A percentile compares a stretch with the other conserved stretches of the same genome.
Evolutionary conservation across 306 rosid genomes (phyloP).

Genomic region (Prunus davidiana): DNA sequence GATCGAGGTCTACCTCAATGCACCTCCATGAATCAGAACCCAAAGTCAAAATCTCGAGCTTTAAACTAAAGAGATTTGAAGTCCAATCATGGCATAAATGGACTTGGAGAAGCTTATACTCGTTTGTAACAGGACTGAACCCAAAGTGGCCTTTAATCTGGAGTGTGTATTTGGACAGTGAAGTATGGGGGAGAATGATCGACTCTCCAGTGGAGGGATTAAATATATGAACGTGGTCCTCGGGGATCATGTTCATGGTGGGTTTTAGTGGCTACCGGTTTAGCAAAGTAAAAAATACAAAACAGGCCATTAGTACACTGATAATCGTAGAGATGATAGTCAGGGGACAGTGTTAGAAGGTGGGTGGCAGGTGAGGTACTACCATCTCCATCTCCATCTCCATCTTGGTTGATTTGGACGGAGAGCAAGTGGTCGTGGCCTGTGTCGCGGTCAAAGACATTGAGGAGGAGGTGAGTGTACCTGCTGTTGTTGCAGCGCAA

Average conservation of each 20-base stretch:
- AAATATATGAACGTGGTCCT: neutral
- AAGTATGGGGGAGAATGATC: neutral
- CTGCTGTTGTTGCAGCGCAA: neutral
- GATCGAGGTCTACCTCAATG: neutral
- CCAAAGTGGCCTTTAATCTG: neutral
- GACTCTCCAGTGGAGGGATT: neutral
- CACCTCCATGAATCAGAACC: conserved; percentile 4
- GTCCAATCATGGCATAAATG: neutral
- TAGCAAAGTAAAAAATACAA: neutral
- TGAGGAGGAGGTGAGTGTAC: neutral
- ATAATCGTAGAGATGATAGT: neutral
- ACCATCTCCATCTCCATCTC: neutral
- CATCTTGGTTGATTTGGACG: neutral
- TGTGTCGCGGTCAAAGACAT: neutral
- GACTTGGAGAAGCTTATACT: neutral
- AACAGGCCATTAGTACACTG: neutral
- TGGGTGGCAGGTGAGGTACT: neutral
- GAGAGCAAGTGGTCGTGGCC: neutral
- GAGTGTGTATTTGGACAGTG: neutral
- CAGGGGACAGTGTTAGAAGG: neutral
- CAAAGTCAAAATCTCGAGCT: neutral
- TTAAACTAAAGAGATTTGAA: neutral
- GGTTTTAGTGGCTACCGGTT: too few species aligned
- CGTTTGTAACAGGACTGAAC: neutral
- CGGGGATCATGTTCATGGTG: neutral